These are phyloP conservation scores for Monosporascus sp. DNA, from an alignment of 2,329 filamentous ascomycete genomes.

Conservation along the genomic window DNA sequence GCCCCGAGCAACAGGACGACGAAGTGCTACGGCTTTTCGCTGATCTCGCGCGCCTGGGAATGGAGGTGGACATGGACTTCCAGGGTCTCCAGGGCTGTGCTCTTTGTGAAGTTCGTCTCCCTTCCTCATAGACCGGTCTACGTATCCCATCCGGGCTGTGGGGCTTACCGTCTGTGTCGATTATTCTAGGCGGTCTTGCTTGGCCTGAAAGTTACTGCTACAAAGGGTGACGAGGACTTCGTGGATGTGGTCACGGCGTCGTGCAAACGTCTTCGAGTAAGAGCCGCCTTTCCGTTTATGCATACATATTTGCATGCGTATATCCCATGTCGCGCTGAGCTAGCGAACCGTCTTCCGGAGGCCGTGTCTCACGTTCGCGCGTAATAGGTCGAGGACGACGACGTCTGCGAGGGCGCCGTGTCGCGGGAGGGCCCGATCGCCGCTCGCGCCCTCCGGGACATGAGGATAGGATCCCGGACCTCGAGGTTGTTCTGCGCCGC, in stretches of 20 bases:
- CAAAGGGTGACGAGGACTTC: conserved; percentile 21
- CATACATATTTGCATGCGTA: background rate
- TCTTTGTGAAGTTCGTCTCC: conserved; percentile 25
- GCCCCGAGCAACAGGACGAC: background rate
- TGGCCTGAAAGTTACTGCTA: conserved; percentile 19
- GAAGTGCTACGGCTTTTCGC: background rate
- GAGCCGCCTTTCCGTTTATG: background rate
- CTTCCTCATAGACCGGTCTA: background rate
- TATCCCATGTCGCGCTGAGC: too few relatives aligned
- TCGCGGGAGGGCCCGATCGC: conserved; percentile 49
- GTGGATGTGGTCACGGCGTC: conserved; percentile 14
- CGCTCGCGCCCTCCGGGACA: conserved; percentile 41
- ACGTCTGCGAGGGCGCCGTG: conserved; percentile 52
- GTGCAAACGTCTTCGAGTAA: conserved; percentile 20
- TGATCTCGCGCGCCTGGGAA: background rate
- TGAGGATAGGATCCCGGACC: conserved; percentile 44
- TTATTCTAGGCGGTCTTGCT: conserved; percentile 14
- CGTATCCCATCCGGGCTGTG: background rate
- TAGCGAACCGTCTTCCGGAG: too few relatives aligned
- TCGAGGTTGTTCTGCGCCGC: conserved; percentile 48
- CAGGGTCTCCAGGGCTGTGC: conserved; percentile 20
- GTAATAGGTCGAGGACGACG: conserved; percentile 42
- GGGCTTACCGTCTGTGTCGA: too few relatives aligned
- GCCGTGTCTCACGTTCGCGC: too few relatives aligned
- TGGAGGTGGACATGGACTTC: conserved; percentile 8